Conservation (phyloP, 1,139 yeast species). For the Sugiyamaella novakii region DNA sequence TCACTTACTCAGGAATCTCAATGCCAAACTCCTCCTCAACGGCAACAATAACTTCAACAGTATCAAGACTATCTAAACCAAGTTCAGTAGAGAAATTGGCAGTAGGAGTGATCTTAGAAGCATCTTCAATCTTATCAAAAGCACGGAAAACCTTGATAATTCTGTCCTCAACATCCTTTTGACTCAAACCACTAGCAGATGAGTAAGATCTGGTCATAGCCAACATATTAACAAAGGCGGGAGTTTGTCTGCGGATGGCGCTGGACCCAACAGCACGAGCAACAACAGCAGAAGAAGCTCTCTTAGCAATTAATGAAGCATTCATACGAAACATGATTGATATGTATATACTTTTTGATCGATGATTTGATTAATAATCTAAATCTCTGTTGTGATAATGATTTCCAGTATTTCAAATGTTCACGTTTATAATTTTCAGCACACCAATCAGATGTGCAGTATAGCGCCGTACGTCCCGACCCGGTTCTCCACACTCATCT, state of each 20-base stretch:
- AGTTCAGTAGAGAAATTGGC: constrained; percentile 73
- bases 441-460: constrained; percentile 15
- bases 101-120: constrained; percentile 52
- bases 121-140: constrained; percentile 55
- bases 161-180: constrained; percentile 73
- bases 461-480: constrained; percentile 6
- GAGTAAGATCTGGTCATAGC: constrained; percentile 48
- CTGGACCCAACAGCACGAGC: constrained; percentile 17
- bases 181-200: constrained; percentile 64
- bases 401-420: too few species aligned
- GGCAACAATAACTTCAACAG: constrained; percentile 88
- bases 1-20: constrained; percentile 68
- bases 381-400: constrained; percentile 16
- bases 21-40: constrained; percentile 67
- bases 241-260: constrained; percentile 16
- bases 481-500: too few species aligned
- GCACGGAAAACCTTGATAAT: constrained; percentile 78
- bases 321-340: constrained; percentile 25
- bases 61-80: constrained; percentile 84
- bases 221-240: constrained; percentile 19
- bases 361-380: constrained; percentile 3
- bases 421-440: constrained; percentile 2
- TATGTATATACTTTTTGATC: constrained; percentile 1
- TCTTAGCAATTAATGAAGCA: constrained; percentile 24
- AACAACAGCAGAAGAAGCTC: constrained; percentile 24